Evolutionary conservation across 352 stramenopile genomes (phyloP).

Genomic region (Plasmopara halstedii): DNA sequence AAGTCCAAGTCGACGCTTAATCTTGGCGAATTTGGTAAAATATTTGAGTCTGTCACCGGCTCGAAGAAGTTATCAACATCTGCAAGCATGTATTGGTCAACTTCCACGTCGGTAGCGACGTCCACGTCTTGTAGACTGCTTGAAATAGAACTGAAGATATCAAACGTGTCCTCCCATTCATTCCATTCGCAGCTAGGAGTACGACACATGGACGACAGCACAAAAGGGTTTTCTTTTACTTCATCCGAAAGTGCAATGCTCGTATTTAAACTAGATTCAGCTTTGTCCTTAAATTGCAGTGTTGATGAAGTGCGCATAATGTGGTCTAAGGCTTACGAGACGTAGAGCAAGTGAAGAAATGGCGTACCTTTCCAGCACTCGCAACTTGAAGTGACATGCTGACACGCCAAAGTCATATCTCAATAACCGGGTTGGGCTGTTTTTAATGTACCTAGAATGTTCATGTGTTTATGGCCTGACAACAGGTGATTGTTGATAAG

Average conservation of each 20-base stretch:
- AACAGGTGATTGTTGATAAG: too few species aligned
- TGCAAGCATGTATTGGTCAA: constrained; percentile 56
- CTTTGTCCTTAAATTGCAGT: neutral
- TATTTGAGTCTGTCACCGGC: constrained; percentile 23
- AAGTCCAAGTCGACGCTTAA: constrained; percentile 16
- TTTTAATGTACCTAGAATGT: too few species aligned
- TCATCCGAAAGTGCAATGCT: too few species aligned
- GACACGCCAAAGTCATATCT: constrained; percentile 3
- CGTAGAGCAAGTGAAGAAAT: constrained; percentile 5
- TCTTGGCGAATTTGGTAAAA: constrained; percentile 23
- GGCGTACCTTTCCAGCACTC: neutral
- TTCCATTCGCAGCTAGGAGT: constrained; percentile 31
- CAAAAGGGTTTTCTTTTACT: too few species aligned
- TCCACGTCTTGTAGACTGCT: constrained; percentile 7
- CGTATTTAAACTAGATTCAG: too few species aligned
- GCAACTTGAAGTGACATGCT: neutral
- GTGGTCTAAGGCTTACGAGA: neutral
- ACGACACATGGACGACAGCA: constrained; percentile 12
- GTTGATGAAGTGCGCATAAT: constrained; percentile 16
- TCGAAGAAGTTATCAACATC: constrained; percentile 58
- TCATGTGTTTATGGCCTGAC: too few species aligned
- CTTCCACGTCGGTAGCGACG: constrained; percentile 38
- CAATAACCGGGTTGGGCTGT: too few species aligned
- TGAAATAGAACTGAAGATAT: constrained; percentile 14
- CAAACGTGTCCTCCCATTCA: constrained; percentile 33